Evolutionary conservation across 305 asterid species (phyloP).

Genomic region (Striga hermonthica): DNA sequence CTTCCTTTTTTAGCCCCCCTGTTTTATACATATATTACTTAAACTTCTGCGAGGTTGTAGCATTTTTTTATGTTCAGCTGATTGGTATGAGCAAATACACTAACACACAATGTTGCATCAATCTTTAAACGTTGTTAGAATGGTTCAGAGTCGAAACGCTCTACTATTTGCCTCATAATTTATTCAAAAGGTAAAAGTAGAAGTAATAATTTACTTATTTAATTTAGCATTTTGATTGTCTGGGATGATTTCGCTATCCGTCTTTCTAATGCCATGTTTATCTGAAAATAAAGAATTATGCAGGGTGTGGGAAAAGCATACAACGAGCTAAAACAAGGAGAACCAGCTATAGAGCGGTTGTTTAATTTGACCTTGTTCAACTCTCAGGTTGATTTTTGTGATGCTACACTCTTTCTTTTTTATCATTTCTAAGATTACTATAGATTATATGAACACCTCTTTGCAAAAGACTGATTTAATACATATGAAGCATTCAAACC

Average conservation of each 20-base stretch:
- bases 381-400: conserved; percentile 48
- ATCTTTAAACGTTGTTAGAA: neutral
- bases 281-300: conserved; percentile 41
- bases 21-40: too few species aligned
- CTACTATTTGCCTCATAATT: conserved; percentile 2
- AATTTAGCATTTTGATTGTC: conserved; percentile 23
- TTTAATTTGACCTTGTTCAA: conserved; percentile 58
- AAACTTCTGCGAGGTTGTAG: neutral
- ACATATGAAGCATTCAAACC: neutral
- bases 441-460: neutral
- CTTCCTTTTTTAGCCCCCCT: too few species aligned
- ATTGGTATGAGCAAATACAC: neutral
- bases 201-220: neutral
- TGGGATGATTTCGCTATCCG: conserved; percentile 14
- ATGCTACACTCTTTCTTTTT: neutral
- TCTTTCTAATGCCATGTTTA: conserved; percentile 27
- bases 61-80: neutral
- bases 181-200: conserved; percentile 10
- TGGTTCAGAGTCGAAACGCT: neutral
- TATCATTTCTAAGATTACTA: conserved; percentile 3
- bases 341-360: conserved; percentile 88
- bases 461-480: neutral
- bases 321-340: conserved; percentile 94
- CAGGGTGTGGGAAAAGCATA: conserved; percentile 94
- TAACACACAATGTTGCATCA: neutral